Evolutionary conservation across 306 rosid genomes (phyloP), one percentile per base, ranked within the genome.

Genomic region (Begonia peltatifolia): DNA sequence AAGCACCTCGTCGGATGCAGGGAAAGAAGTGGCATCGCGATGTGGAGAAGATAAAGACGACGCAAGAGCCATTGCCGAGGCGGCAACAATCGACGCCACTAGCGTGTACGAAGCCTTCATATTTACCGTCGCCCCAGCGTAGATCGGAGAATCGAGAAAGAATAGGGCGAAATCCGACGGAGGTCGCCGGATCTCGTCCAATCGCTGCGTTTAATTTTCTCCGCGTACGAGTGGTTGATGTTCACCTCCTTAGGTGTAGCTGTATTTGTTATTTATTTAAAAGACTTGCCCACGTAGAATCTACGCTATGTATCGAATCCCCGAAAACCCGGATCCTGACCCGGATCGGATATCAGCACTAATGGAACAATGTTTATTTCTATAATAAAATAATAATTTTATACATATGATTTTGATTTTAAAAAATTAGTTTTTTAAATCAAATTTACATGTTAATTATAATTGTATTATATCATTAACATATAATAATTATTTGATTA

Each of bases 71-170:
- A 77, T 48, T 22, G 77, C 70, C 8, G 80, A 74, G 2, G 77
- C 84, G 48, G 84, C 84, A 16, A 77, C 53, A 7, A 74, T 68
- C n/a, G 84, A 77, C 5, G 79, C 79, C 13, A 70, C 70, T 12
- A 77, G 71, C 48, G 77, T 57, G 8, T 71, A 66, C 1, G 83
- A 67, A 5, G 57, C 72, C 57, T 77, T 77, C 84, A 77, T 77
- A 18, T 15, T 50, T 20, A 5, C 23, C 6, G 1, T 44, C 14
- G n/a, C 18, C 25, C 18, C 47, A n/a, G 23, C 18, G 16, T 14
- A 2, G 6, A n/a, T 14, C 15, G 11, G 14, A 11, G 3, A 13
- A 16, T 13, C 47, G 9, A 57, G 17, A 18, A 16, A 38, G 13
- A 11, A 46, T 46, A 9, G 61, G 75, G 42, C 65, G 74, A 67